Evolutionary conservation across 169 alveolate species (phyloP), one percentile per base, ranked within the genome.

Genomic region (Amoebophrya sp.): DNA sequence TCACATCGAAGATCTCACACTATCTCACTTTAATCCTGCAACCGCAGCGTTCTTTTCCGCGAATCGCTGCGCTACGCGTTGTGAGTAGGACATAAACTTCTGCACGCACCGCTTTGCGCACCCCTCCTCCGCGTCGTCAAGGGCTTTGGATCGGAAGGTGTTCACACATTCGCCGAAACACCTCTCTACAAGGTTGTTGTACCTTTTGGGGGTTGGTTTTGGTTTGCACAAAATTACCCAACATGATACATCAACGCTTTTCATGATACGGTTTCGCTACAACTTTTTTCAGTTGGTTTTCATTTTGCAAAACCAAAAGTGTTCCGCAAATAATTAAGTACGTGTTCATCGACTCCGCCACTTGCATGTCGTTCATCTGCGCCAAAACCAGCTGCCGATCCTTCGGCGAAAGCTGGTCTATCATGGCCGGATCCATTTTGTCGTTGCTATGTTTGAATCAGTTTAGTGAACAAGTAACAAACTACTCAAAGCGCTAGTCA

Each of bases 151-250:
- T 23, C 92, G 47, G 90, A 93, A 93, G 55, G 77, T 53, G 10
- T 77, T 90, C n/a, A 93, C 90, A 89, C 95, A 93, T 23, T 91
- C 93, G 88, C 77, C 77, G 92, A 93, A 93, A 90, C 95, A 93
- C 29, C 95, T 39, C 93, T 93, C 92, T 40, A 93, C 95, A 38
- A 93, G 90, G 40, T 88, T 40, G 90, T 93, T 93, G 93, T 66
- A 66, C 83, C 83, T 66, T 66, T 41, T 41, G 54, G 54, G 12
- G 2, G 54, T 41, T 41, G 54, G 12, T 41, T 41, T 7, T 41
- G 54, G 54, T n/a, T 47, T 47, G 7, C 66, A 18, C 66, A 18
- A 47, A 47, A 47, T 47, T 18, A 47, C 29, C 18, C 18, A 47
- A 47, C 66, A 47, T 47, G 18, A 47, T 47, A 18, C 66, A 47